phyloP scores from a whole-genome alignment of 768 basidiomycete species.

The Tricholoma furcatifolium region DNA sequence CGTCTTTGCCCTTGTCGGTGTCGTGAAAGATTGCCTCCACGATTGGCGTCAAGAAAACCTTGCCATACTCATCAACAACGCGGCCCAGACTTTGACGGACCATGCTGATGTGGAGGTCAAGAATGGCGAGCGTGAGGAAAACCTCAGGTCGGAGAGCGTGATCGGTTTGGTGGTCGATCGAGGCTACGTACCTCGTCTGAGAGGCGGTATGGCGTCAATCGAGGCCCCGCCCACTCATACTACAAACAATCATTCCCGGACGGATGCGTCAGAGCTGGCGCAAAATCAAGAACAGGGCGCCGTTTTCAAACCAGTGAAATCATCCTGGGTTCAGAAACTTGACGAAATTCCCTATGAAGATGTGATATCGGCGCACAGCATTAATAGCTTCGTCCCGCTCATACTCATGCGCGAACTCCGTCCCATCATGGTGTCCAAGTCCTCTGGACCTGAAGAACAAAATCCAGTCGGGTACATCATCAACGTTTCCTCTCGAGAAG shows the following conservation, averaged over 20 bases:
- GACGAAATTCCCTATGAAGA: conserved; percentile 34
- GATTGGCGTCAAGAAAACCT: conserved; percentile 21
- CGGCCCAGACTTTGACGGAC: conserved; percentile 35
- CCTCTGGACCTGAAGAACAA: not conserved
- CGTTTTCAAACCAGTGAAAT: conserved; percentile 16
- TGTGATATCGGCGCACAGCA: conserved; percentile 33
- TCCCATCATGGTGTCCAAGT: conserved; percentile 20
- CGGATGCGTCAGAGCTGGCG: not conserved
- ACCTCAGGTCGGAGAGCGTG: conserved; percentile 7
- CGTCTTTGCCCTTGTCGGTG: conserved; percentile 28
- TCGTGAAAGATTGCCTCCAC: conserved; percentile 20
- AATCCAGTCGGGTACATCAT: conserved; percentile 24
- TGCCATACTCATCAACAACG: conserved; percentile 34
- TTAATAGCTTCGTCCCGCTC: conserved; percentile 36
- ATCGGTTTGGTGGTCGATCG: conserved; percentile 9
- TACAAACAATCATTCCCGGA: not conserved
- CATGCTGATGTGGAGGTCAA: conserved; percentile 23
- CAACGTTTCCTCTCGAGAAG: conserved; percentile 37
- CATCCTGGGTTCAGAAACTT: conserved; percentile 33
- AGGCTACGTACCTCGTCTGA: conserved; percentile 18
- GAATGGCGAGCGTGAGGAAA: conserved; percentile 23
- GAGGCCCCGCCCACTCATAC: not conserved
- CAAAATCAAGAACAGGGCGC: not conserved
- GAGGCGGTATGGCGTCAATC: conserved; percentile 15
- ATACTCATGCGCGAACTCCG: conserved; percentile 34